Conservation (phyloP, 768 basidiomycete species). For the Psilocybe cyanescens region DNA sequence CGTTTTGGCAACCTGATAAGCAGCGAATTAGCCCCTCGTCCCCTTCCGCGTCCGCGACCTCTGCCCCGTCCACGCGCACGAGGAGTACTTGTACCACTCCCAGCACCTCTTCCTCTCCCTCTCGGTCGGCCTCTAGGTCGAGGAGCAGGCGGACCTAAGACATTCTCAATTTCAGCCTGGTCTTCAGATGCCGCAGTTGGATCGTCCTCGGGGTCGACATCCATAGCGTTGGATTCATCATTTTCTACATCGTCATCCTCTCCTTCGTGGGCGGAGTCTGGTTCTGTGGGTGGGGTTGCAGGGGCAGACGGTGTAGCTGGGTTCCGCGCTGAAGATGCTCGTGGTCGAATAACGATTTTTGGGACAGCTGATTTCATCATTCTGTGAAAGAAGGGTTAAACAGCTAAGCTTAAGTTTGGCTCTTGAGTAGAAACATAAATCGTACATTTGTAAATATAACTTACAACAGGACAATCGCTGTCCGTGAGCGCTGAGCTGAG, state of each 20-base stretch:
- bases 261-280: conserved; percentile 30
- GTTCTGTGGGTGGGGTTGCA: conserved; percentile 23
- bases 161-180: conserved; percentile 31
- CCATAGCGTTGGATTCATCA: conserved; percentile 37
- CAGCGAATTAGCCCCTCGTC: conserved; percentile 30
- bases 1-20: conserved; percentile 33
- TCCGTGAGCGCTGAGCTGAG: background rate
- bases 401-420: background rate
- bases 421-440: background rate
- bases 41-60: conserved; percentile 45
- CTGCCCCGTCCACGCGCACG: conserved; percentile 35
- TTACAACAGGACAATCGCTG: background rate
- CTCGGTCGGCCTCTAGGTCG: conserved; percentile 46
- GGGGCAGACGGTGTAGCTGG: conserved; percentile 24
- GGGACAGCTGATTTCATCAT: conserved; percentile 29
- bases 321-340: conserved; percentile 28
- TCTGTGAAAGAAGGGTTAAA: background rate
- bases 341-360: conserved; percentile 57
- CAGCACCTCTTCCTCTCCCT: conserved; percentile 31
- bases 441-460: background rate
- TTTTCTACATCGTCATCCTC: conserved; percentile 32
- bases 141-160: conserved; percentile 34
- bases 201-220: conserved; percentile 40
- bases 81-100: conserved; percentile 21
- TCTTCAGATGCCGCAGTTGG: conserved; percentile 37